phyloP scores from a whole-genome alignment of 306 rosid species.

The Glycyrrhiza uralensis region DNA sequence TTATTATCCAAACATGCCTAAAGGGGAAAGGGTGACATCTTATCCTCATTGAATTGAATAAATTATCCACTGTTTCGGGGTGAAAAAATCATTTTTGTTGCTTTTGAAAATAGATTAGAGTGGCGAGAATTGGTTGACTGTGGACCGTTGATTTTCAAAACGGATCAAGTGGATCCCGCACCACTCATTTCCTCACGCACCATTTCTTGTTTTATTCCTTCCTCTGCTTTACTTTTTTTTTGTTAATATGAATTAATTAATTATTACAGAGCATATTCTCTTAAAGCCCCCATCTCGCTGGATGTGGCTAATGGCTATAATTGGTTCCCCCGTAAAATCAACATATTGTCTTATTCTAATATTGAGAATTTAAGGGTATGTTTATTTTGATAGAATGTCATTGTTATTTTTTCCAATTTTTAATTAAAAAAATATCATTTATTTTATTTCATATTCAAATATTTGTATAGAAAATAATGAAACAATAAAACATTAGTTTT shows the following conservation, averaged over 20 bases:
- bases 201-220: conserved; percentile 26
- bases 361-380: no score
- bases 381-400: no score
- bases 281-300: no score
- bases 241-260: background rate
- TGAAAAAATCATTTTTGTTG: background rate
- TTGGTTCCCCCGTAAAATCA: background rate
- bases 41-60: conserved; percentile 38
- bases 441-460: no score
- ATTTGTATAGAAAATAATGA: no score
- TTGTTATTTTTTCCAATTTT: no score
- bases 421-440: no score
- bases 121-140: background rate
- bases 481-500: no score
- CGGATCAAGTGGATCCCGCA: conserved; percentile 24
- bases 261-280: background rate
- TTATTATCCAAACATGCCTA: no score
- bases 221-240: background rate
- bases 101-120: background rate
- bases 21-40: conserved; percentile 27
- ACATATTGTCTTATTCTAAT: no score
- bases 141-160: conserved; percentile 13
- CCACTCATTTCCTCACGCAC: conserved; percentile 28
- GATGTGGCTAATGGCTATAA: background rate
- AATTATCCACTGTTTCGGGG: conserved; percentile 39